Evolutionary conservation across 495 filamentous ascomycete genomes (phyloP).

Genomic region (Symbiotaphrina buchneri): DNA sequence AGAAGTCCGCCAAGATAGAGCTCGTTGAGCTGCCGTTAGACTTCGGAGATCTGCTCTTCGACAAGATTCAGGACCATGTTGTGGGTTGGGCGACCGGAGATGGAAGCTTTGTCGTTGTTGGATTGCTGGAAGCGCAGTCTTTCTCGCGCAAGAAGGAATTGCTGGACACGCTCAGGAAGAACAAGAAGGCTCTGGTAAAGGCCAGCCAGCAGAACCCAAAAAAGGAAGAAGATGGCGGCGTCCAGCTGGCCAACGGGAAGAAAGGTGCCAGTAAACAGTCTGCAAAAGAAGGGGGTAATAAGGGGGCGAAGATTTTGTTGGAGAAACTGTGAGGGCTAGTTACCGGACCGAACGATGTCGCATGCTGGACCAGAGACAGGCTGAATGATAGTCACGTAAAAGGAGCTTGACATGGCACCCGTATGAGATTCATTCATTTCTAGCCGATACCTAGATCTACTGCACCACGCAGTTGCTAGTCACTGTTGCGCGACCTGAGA

Average conservation of each 20-base stretch:
- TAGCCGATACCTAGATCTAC: no score
- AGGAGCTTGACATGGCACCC: no score
- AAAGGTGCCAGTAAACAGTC: slow-evolving; percentile 2
- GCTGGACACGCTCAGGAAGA: slow-evolving; percentile 36
- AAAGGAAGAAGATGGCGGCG: slow-evolving; percentile 17
- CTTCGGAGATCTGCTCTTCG: slow-evolving; percentile 60
- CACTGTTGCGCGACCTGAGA: no score
- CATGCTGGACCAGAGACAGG: no score
- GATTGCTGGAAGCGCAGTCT: slow-evolving; percentile 53
- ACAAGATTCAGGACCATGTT: slow-evolving; percentile 48
- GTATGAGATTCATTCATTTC: no score
- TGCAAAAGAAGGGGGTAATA: slow-evolving; percentile 12
- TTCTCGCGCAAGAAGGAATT: slow-evolving; percentile 46
- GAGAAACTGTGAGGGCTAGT: slow-evolving; percentile 6
- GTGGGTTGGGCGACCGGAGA: slow-evolving; percentile 71
- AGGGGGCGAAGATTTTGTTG: slow-evolving; percentile 14
- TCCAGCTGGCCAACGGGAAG: slow-evolving; percentile 15
- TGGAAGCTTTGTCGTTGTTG: slow-evolving; percentile 63
- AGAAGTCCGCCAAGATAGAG: slow-evolving; percentile 37
- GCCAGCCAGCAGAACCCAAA: slow-evolving; percentile 15
- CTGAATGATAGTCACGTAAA: no score
- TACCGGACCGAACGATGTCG: no score
- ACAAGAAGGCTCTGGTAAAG: slow-evolving; percentile 25
- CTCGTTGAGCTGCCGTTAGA: slow-evolving; percentile 51
- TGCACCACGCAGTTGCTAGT: no score